Percentiles rank a stretch among this genome's conserved stretches.
Conservation (phyloP, 116 monocot species). For the Phalaenopsis hybrid region DNA sequence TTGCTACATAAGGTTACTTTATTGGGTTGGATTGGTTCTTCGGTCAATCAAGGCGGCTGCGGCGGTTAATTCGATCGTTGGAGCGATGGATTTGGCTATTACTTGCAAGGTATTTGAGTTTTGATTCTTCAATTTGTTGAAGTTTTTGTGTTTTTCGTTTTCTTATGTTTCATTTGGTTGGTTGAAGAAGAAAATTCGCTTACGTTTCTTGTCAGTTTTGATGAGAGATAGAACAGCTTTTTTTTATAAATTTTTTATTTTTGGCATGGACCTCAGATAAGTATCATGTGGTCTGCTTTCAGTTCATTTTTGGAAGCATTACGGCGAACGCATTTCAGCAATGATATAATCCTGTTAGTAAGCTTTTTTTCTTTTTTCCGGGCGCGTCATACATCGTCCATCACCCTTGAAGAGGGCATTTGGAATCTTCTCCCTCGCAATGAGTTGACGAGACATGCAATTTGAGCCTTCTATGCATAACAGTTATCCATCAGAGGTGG, state of each 20-base stretch:
- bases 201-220: not conserved
- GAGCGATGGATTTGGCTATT: conserved; percentile 6
- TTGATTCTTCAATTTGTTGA: not conserved
- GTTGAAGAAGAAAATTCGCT: conserved; percentile 1
- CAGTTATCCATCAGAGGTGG: not conserved
- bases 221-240: not conserved
- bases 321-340: not conserved
- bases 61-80: not conserved
- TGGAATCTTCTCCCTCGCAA: not conserved
- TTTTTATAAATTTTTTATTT: not conserved
- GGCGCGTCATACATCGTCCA: no score
- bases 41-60: not conserved
- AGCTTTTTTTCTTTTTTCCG: not conserved
- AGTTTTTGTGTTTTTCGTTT: not conserved
- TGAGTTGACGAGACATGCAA: not conserved
- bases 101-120: conserved; percentile 1
- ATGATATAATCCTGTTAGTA: not conserved
- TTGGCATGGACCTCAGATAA: not conserved
- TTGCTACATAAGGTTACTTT: not conserved
- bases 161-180: not conserved
- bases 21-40: not conserved
- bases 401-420: not conserved
- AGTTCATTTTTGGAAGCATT: not conserved
- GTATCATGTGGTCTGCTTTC: not conserved
- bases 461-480: not conserved